Base-by-base conservation (phyloP, 2,329 filamentous ascomycete species). In the Claviceps fusiformis region DNA sequence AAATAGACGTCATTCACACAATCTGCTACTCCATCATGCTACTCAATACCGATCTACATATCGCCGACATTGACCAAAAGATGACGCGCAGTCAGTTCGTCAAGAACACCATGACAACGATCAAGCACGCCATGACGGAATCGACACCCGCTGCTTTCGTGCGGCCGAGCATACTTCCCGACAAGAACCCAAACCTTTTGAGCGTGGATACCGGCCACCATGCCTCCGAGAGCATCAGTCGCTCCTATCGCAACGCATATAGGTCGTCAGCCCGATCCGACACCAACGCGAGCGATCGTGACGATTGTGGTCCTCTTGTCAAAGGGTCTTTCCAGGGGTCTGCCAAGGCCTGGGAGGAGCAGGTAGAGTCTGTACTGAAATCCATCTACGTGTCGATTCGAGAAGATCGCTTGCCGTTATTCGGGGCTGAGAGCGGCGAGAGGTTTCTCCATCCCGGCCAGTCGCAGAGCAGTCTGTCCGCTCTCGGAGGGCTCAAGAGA, bases 41-140 rank as follows among this genome's bases (percentile, higher is more conserved):
- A 11, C 78, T 98, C 59, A 98, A 98, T 65, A 98, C 93, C 39
- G 93, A 98, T 73, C 75, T 98, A 55, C 92, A 98, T 65, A 71
- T 97, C 64, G 93, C 92, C 56, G 91, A 97, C 65, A 95, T 97
- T 62, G 90, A 95, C 58, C 83, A 87, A 63, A 95, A 95, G 73
- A 98, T 98, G 93, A 97, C 92, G 1, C 83, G 87, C 55, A 85
- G 79, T 59, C 92, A 97, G 65, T 98, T 97, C 65, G 81, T 98
- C 66, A 95, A 95, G 70, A 98, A 98, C 66, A 96, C 93, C 5
- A 85, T 97, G 76, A 86, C 87, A 0, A 95, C 92, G 0, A 87
- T 98, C 59, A 82, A 81, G 56, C 83, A 89, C 51, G 84, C 88
- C 13, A 78, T 90, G 10, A 74, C 78, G 44, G 89, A 95, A 62